Conservation (phyloP, 441 rosid genomes). For the Euphorbia celastroides region DNA sequence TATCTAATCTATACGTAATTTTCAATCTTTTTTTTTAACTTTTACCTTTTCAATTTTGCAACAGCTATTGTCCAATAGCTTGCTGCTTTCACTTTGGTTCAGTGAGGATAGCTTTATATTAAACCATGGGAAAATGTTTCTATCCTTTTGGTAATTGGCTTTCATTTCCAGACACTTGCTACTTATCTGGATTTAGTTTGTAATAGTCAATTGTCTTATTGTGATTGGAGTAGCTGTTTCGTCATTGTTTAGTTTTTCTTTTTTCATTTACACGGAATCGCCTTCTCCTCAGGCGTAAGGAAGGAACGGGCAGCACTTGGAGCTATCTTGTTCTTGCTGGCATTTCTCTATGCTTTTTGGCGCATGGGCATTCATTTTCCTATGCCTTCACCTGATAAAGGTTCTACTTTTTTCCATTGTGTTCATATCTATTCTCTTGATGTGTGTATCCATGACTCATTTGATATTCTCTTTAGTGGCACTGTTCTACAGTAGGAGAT, state of each 20-base stretch:
- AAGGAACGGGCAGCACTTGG: slow-evolving; percentile 91
- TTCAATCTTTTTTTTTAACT: background rate
- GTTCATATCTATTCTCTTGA: background rate
- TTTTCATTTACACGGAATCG: background rate
- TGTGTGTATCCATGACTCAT: background rate
- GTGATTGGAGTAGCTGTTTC: background rate
- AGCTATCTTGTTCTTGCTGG: slow-evolving; percentile 82
- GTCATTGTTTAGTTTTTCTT: background rate
- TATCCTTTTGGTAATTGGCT: background rate
- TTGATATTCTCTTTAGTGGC: background rate
- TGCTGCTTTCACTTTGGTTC: background rate
- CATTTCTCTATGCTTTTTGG: slow-evolving; percentile 97
- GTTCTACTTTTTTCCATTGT: slow-evolving; percentile 29
- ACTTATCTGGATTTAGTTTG: background rate
- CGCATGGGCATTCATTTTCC: slow-evolving; percentile 99
- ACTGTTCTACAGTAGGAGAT: background rate
- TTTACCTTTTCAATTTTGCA: background rate
- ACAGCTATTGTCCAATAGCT: background rate
- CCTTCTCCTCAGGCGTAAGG: slow-evolving; percentile 60
- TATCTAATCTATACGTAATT: background rate
- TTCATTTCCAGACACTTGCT: background rate
- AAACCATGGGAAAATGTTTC: background rate
- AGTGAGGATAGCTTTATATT: slow-evolving; percentile 1
- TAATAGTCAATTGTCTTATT: background rate
- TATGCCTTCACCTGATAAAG: slow-evolving; percentile 95